Evolutionary conservation across 352 stramenopile species (phyloP).

Genomic region (Pythium aquatile): DNA sequence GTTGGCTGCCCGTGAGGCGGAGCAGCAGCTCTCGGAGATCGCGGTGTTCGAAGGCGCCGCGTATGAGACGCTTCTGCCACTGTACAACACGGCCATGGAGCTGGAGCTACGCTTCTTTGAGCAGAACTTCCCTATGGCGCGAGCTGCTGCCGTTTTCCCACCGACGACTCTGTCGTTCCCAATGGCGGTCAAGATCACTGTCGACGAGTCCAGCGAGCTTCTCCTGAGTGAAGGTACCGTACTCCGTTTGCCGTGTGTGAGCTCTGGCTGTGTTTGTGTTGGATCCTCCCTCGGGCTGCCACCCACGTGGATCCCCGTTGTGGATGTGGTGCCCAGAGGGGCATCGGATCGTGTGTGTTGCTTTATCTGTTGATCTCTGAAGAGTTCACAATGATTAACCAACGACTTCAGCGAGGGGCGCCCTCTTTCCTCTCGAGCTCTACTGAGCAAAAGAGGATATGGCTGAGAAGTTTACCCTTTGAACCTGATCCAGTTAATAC

Average conservation of each 20-base stretch:
- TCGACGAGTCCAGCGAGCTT: neutral
- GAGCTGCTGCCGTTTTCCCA: constrained; percentile 14
- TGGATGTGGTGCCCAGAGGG: neutral
- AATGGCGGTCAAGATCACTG: constrained; percentile 3
- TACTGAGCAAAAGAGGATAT: constrained; percentile 21
- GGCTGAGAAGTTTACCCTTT: constrained; percentile 64
- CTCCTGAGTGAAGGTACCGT: constrained; percentile 17
- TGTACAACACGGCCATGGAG: constrained; percentile 54
- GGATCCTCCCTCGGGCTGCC: neutral
- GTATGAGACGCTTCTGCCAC: constrained; percentile 29
- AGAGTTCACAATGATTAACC: constrained; percentile 23
- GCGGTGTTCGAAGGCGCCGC: constrained; percentile 25
- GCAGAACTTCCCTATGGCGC: constrained; percentile 35
- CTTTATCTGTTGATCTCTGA: neutral
- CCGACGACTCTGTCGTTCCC: constrained; percentile 7
- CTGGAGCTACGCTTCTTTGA: constrained; percentile 62
- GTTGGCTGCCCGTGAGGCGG: constrained; percentile 26
- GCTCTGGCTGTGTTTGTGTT: constrained; percentile 1
- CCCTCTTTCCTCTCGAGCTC: constrained; percentile 29
- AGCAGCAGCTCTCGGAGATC: constrained; percentile 39
- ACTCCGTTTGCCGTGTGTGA: neutral
- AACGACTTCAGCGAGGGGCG: constrained; percentile 50
- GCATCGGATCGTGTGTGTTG: constrained; percentile 4
- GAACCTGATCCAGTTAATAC: constrained; percentile 66
- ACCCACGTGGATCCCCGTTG: neutral